Evolutionary conservation across 441 rosid species (phyloP), one percentile per base, ranked within the genome.

Genomic region (Daphne laureola): DNA sequence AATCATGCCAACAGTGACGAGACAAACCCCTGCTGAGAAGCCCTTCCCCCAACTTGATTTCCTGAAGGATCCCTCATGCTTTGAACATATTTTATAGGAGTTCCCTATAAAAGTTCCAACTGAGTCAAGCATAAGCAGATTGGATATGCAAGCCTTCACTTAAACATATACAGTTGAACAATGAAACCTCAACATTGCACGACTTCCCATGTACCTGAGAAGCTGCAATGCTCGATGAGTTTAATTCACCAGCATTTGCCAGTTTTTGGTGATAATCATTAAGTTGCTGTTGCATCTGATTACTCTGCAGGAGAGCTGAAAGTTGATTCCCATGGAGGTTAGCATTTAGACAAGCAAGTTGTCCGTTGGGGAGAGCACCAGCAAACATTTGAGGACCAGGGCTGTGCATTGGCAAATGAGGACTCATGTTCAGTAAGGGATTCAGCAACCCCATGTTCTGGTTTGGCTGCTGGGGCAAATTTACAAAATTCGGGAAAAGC

Each of bases 1-100:
- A 69, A 17, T 51, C 23, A 14, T 51, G 36, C 42, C 15, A 46
- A 64, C 3, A 21, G 25, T 21, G 25, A 21, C 48, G 61, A 43
- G 53, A 66, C 75, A 25, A 43, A 81, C 94, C 87, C 77, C 63
- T 58, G 65, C 40, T 69, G 65, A 42, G 72, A 64, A 46, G 70
- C 68, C 54, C 76, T 70, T 48, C 67, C 67, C 31, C 62, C 53
- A 55, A 65, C 73, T 6, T 65, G 73, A 43, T 74, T 83, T 14
- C 69, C 69, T 3, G 65, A 68, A 64, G 56, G 73, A 18, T 57
- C 71, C 60, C 68, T 76, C 63, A 67, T 62, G 8, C 62, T 61
- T 46, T 53, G 71, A 53, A 67, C 73, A 51, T 40, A 63, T 40
- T 68, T 67, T 23, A 38, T 52, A 54, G 58, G 48, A 61, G 67